Evolutionary conservation across 228 moss, liverwort and hornwort genomes (phyloP), one percentile per base, ranked within the genome.

Genomic region (Sphagnum magellanicum): DNA sequence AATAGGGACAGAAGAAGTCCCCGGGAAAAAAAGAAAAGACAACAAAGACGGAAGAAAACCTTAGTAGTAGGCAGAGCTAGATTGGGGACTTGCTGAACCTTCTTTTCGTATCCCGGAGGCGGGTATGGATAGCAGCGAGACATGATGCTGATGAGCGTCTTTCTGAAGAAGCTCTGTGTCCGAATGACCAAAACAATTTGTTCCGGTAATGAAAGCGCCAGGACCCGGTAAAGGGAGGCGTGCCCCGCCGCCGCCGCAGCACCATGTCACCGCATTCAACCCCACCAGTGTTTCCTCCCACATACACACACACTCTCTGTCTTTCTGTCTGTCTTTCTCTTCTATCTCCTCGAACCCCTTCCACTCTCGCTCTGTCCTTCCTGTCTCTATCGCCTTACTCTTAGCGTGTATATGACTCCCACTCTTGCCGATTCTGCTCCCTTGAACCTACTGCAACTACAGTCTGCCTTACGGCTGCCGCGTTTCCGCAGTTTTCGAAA

Each of bases 211-310:
- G 78, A 84, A 78, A 87, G 84, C 94, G 89, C 94, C 91, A 84
- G 76, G 73, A 87, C 94, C 94, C 87, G 76, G 82, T 89, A 77
- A 91, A 89, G 89, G 91, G 93, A 94, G 94, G 91, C 91, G 94
- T 89, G 85, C 86, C 94, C 91, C 87, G 82, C 94, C 91, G 82
- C 90, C 90, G 87, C 91, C 83, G 87, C 89, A 85, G 94, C 94
- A 91, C 94, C 94, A 94, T 94, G 94, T 94, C 94, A 94, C 89
- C 81, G 89, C 93, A 93, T 93, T 89, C 93, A 93, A 93, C 79
- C 90, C 81, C 58, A 69, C 67, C 32, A 32, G 32, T 32, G 32
- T 32, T 32, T 32, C 32, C 32, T 32, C 32, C 32, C 3, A 32
- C 32, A 32, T 32, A 32, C 32, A 32, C 32, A 32, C 32, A 32